A percentile compares a stretch with the other conserved stretches of the same genome.
Evolutionary conservation across 306 rosid genomes (phyloP).

Genomic region (Corylus avellana): DNA sequence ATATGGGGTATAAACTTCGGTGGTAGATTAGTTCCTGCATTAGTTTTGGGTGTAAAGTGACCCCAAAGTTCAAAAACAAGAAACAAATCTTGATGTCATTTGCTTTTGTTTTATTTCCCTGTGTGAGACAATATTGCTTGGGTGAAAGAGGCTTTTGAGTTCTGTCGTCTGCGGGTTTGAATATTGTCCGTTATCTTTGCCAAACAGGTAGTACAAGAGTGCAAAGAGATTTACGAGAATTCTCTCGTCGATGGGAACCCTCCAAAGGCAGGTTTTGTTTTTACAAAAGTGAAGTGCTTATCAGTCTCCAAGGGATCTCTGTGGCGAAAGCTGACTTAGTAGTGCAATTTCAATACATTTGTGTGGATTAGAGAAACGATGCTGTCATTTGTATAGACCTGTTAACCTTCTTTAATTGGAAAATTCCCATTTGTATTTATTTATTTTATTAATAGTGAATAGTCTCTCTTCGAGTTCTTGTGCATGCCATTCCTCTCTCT

Average conservation of each 20-base stretch:
- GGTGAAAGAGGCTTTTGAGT: background rate
- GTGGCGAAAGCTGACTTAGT: constrained; percentile 84
- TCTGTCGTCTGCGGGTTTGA: background rate
- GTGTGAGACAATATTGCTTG: background rate
- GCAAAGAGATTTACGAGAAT: constrained; percentile 93
- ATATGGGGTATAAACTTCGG: background rate
- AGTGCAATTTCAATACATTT: constrained; percentile 14
- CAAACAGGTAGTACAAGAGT: constrained; percentile 88
- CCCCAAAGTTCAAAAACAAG: background rate
- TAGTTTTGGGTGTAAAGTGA: background rate
- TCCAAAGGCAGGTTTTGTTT: constrained; percentile 77
- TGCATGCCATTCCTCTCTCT: background rate
- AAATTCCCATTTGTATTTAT: background rate
- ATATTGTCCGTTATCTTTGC: constrained; percentile 18
- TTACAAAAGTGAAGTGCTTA: constrained; percentile 77
- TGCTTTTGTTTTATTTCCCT: constrained; percentile 10
- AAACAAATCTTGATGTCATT: background rate
- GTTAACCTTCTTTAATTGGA: background rate
- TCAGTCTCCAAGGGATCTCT: constrained; percentile 59
- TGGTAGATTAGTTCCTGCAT: background rate
- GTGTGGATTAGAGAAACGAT: background rate
- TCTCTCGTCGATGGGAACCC: constrained; percentile 82
- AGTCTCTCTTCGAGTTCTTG: background rate
- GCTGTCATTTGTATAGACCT: background rate
- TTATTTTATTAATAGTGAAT: background rate